Base-by-base conservation (phyloP, 2,329 filamentous ascomycete genomes). In the Periconia sp. region DNA sequence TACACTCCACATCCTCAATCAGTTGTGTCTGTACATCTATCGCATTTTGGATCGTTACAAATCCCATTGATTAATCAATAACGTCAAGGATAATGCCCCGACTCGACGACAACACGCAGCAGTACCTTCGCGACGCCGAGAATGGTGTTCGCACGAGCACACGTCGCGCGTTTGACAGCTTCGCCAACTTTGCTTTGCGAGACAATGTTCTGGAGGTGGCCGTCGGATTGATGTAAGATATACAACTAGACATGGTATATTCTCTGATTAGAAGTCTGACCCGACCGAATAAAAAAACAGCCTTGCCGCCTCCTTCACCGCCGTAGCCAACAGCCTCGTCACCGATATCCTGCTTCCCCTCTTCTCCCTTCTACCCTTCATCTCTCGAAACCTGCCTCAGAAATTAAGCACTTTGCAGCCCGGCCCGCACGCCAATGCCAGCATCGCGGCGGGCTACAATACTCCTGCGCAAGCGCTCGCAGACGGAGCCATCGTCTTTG, bases 121-220 rank as follows among this genome's bases (percentile, higher is more conserved):
- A 76, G 47, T 73, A 75, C 27, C 72, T 85, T 23, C 74, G 83
- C 33, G 76, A 77, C 45, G 73, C 77, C 18, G 75, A 82, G 53
- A 74, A 79, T 56, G 68, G 71, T 19, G 67, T 67, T 11, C 71
- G 76, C 50, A 75, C 75, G 9, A 57, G 56, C 49, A 80, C 82
- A 20, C 75, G 77, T 57, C 77, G 78, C 54, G 74, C 83, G 52
- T 86, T 83, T 77, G 76, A 82, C 33, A 85, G 85, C 40, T 91
- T 91, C 68, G 70, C 86, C 60, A 87, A 90, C 68, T 91, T 91
- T 71, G 87, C 87, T 0, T 82, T 90, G 50, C 84, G 88, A 58
- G 88, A 89, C 53, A 90, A 91, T 62, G 88, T 91, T 45, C 79
- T 91, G 23, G 85, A 91, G 70, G 88, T 91, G 54, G 88, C 88